phyloP scores from a whole-genome alignment of 75 land plant genomes.

The Cryptomeria japonica region DNA sequence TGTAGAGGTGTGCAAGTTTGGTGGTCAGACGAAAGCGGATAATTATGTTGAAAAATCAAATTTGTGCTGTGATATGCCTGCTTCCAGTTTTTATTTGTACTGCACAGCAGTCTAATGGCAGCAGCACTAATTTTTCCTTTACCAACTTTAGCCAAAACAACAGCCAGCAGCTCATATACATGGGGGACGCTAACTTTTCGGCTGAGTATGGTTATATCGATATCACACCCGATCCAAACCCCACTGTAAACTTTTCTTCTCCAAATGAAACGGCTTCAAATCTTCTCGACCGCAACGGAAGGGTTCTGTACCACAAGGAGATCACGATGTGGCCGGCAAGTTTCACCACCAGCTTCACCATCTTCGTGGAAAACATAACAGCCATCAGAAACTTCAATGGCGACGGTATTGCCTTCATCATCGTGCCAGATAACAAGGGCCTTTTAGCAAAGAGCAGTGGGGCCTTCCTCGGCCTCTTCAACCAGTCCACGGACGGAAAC shows the following conservation, averaged over 20 bases:
- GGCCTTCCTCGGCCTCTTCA: neutral
- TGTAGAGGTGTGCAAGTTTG: too few relatives aligned
- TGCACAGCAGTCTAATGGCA: too few relatives aligned
- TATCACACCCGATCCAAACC: neutral
- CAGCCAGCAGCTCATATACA: too few relatives aligned
- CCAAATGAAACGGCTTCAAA: neutral
- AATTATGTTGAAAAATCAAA: too few relatives aligned
- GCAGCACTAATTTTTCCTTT: too few relatives aligned
- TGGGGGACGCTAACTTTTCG: too few relatives aligned
- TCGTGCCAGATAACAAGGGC: neutral
- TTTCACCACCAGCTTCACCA: too few relatives aligned
- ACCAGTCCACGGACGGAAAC: neutral
- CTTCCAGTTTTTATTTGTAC: too few relatives aligned
- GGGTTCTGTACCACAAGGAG: neutral
- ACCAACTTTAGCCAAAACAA: too few relatives aligned
- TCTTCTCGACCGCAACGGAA: neutral
- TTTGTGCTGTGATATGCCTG: too few relatives aligned
- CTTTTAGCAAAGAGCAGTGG: neutral
- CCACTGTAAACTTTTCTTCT: too few relatives aligned
- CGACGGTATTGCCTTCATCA: conserved; percentile 9
- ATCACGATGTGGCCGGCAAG: neutral
- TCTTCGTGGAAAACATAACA: neutral
- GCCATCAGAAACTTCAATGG: neutral
- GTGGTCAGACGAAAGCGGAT: too few relatives aligned
- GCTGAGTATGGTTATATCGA: neutral